Evolutionary conservation across 2,329 filamentous ascomycete genomes (phyloP).

Genomic region (Curvularia verruculosa): DNA sequence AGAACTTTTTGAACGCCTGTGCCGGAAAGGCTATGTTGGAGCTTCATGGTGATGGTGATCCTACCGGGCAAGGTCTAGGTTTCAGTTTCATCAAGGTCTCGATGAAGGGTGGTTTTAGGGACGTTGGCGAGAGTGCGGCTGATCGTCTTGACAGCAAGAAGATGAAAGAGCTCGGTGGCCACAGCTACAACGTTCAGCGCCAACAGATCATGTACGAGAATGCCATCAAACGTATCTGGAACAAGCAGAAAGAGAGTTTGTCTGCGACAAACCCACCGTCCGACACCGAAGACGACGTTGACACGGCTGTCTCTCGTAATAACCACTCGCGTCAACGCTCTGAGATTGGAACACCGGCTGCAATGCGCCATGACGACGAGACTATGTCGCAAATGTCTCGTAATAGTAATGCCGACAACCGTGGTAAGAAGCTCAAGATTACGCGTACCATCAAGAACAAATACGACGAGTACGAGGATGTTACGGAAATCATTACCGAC

Average conservation of each 20-base stretch:
- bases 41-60: conserved; percentile 91
- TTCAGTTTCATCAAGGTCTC: conserved; percentile 98
- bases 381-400: conserved; percentile 62
- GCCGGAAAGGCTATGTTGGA: conserved; percentile 96
- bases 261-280: conserved; percentile 76
- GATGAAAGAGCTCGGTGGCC: conserved; percentile 74
- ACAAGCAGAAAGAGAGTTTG: conserved; percentile 79
- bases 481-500: conserved; percentile 60
- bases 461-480: conserved; percentile 65
- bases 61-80: conserved; percentile 88
- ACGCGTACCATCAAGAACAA: conserved; percentile 69
- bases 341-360: conserved; percentile 63
- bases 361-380: conserved; percentile 68
- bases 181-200: conserved; percentile 95
- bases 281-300: conserved; percentile 71
- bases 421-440: conserved; percentile 74
- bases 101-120: conserved; percentile 98
- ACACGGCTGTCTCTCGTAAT: conserved; percentile 55
- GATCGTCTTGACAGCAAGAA: conserved; percentile 83
- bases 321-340: conserved; percentile 58
- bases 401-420: conserved; percentile 63
- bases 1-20: conserved; percentile 93
- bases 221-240: conserved; percentile 91
- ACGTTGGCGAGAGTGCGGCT: conserved; percentile 85
- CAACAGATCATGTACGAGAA: conserved; percentile 93